Percentiles rank a stretch among this genome's conserved stretches.
These are phyloP conservation scores for Penicillium sp. DNA, from an alignment of 2,329 filamentous ascomycete genomes.

Conservation along the genomic window DNA sequence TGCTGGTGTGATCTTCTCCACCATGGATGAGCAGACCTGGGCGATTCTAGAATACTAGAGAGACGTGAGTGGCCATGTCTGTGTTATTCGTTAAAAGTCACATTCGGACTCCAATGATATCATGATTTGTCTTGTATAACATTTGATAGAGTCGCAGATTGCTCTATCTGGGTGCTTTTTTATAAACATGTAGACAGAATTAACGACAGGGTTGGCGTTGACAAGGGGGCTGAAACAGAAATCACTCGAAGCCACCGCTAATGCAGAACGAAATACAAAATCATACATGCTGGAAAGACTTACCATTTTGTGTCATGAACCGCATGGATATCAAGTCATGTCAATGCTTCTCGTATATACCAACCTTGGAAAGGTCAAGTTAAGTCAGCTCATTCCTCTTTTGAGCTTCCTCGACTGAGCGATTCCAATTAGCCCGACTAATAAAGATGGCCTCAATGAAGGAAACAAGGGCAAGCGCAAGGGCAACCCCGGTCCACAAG, in stretches of 20 bases:
- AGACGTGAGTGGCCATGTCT: slow-evolving; percentile 21
- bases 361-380: background rate
- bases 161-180: background rate
- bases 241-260: background rate
- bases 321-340: background rate
- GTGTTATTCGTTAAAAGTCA: slow-evolving; percentile 20
- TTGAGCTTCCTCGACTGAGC: slow-evolving; percentile 59
- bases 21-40: slow-evolving; percentile 90
- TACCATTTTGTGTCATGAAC: background rate
- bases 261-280: background rate
- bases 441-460: slow-evolving; percentile 58
- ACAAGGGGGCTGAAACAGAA: background rate
- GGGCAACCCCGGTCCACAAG: slow-evolving; percentile 74
- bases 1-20: slow-evolving; percentile 78
- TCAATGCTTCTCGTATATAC: background rate
- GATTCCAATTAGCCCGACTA: slow-evolving; percentile 53
- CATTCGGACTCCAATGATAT: slow-evolving; percentile 22
- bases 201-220: background rate
- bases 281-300: background rate
- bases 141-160: background rate
- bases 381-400: slow-evolving; percentile 48
- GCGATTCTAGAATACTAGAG: slow-evolving; percentile 64
- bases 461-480: slow-evolving; percentile 63
- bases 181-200: background rate
- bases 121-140: slow-evolving; percentile 15